A percentile compares a stretch with the other conserved stretches of the same genome.
phyloP scores from a whole-genome alignment of 23 red algal species.

The Gracilaria gracilis region DNA sequence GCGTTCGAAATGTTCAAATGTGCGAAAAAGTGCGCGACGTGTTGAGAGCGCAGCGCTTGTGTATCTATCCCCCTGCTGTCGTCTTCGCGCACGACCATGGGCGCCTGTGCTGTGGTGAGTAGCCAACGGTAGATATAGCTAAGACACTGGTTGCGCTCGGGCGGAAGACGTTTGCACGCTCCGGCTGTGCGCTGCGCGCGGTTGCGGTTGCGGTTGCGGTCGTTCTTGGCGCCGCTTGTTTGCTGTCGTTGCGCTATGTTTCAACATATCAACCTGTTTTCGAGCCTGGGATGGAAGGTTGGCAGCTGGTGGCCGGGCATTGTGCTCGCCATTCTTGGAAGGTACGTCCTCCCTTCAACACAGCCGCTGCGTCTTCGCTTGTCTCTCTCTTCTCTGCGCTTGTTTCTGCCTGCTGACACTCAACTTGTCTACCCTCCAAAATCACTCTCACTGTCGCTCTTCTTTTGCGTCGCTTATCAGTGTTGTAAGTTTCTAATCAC shows the following conservation, averaged over 20 bases:
- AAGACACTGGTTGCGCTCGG: too few relatives aligned
- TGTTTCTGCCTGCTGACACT: not conserved
- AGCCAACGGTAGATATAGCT: too few relatives aligned
- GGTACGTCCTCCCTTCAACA: slow-evolving; percentile 22
- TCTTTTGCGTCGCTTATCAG: not conserved
- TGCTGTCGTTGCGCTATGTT: slow-evolving; percentile 33
- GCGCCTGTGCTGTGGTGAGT: not conserved
- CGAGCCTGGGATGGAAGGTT: slow-evolving; percentile 82
- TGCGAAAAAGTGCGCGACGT: too few relatives aligned
- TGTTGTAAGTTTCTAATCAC: slow-evolving; percentile 28
- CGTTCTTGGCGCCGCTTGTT: not conserved
- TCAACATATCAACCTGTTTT: slow-evolving; percentile 73
- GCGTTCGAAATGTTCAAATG: not conserved
- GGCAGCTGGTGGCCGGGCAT: slow-evolving; percentile 83
- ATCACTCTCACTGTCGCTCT: not conserved
- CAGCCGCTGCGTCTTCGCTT: not conserved
- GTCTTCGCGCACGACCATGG: too few relatives aligned
- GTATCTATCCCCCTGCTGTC: too few relatives aligned
- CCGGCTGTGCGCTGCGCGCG: too few relatives aligned
- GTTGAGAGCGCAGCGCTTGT: too few relatives aligned
- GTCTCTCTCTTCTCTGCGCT: not conserved
- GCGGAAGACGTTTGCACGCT: not conserved
- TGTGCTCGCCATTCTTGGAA: slow-evolving; percentile 73
- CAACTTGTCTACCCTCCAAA: not conserved
- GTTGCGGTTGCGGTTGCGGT: too few relatives aligned